A percentile compares a stretch with the other conserved stretches of the same genome.
Evolutionary conservation across 495 filamentous ascomycete genomes (phyloP).

Genomic region (Jackrogersella multiformis): DNA sequence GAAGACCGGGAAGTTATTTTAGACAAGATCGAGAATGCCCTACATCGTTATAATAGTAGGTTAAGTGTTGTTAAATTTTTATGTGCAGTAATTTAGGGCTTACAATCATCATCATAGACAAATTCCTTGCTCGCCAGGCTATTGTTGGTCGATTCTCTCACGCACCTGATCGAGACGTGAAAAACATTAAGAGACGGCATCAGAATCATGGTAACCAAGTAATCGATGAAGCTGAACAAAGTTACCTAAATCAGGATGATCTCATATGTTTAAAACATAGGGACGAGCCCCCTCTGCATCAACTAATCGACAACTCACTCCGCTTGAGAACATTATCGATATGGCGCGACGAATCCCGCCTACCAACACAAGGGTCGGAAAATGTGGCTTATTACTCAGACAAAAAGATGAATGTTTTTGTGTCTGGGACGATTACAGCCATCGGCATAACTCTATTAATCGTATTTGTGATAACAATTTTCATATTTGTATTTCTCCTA

Average conservation of each 20-base stretch:
- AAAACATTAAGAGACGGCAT: slow-evolving; percentile 44
- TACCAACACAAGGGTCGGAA: slow-evolving; percentile 23
- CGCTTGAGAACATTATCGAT: slow-evolving; percentile 13
- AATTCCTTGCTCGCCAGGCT: slow-evolving; percentile 43
- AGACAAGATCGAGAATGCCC: slow-evolving; percentile 20
- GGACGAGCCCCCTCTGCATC: slow-evolving; percentile 39
- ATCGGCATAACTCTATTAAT: slow-evolving; percentile 46
- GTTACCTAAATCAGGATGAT: slow-evolving; percentile 42
- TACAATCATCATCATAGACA: slow-evolving; percentile 21
- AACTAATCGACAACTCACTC: slow-evolving; percentile 40
- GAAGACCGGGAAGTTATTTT: slow-evolving; percentile 28
- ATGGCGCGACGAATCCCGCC: slow-evolving; percentile 18
- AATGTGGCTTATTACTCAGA: slow-evolving; percentile 36
- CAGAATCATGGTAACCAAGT: slow-evolving; percentile 30
- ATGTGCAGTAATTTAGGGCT: no score
- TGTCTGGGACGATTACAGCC: slow-evolving; percentile 32
- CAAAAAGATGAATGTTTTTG: slow-evolving; percentile 36
- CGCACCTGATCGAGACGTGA: slow-evolving; percentile 20
- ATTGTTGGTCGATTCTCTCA: slow-evolving; percentile 26
- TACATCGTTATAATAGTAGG: slow-evolving; percentile 36
- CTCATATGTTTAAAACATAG: slow-evolving; percentile 39
- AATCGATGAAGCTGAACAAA: slow-evolving; percentile 39
- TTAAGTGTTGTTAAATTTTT: no score
- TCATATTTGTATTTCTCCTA: slow-evolving; percentile 43
- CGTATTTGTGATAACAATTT: slow-evolving; percentile 43